phyloP scores from a whole-genome alignment of 2,329 filamentous ascomycete species.

The Apiospora aurea region DNA sequence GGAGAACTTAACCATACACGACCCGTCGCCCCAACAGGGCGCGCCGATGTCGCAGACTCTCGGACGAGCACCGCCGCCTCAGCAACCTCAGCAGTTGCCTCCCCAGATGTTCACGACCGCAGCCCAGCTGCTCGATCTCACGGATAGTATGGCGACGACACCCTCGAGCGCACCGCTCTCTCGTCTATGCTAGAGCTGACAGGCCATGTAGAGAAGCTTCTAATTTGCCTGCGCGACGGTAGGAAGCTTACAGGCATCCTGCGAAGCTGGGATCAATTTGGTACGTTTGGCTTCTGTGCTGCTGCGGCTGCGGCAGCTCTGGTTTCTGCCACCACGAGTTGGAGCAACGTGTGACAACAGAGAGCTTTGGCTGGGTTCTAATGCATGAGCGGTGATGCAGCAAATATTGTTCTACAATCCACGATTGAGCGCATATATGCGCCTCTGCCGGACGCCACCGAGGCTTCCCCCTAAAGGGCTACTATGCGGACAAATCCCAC shows the following conservation, averaged over 20 bases:
- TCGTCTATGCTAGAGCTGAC: constrained; percentile 17
- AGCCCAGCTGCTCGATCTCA: constrained; percentile 92
- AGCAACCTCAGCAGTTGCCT: constrained; percentile 70
- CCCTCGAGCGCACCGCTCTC: constrained; percentile 22
- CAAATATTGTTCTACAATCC: constrained; percentile 93
- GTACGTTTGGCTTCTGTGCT: constrained; percentile 58
- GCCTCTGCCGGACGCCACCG: constrained; percentile 40
- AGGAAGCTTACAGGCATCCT: constrained; percentile 92
- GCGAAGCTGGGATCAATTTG: constrained; percentile 97
- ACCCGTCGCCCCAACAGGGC: constrained; percentile 51
- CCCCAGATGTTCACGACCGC: constrained; percentile 99
- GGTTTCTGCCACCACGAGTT: not conserved
- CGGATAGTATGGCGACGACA: constrained; percentile 78
- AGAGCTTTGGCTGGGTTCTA: constrained; percentile 1
- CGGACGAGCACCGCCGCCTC: constrained; percentile 43
- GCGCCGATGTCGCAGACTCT: constrained; percentile 41
- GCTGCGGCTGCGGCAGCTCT: not conserved
- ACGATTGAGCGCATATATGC: constrained; percentile 87
- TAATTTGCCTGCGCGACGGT: constrained; percentile 90
- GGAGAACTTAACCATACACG: constrained; percentile 62
- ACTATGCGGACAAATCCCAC: constrained; percentile 85
- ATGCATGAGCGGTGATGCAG: constrained; percentile 52
- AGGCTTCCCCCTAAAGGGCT: constrained; percentile 42
- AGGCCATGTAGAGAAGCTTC: constrained; percentile 79
- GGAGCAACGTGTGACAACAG: not conserved